Percentiles rank a stretch among this genome's conserved stretches.
phyloP scores from a whole-genome alignment of 164 flowering plant species.

The Macadamia tetraphylla region DNA sequence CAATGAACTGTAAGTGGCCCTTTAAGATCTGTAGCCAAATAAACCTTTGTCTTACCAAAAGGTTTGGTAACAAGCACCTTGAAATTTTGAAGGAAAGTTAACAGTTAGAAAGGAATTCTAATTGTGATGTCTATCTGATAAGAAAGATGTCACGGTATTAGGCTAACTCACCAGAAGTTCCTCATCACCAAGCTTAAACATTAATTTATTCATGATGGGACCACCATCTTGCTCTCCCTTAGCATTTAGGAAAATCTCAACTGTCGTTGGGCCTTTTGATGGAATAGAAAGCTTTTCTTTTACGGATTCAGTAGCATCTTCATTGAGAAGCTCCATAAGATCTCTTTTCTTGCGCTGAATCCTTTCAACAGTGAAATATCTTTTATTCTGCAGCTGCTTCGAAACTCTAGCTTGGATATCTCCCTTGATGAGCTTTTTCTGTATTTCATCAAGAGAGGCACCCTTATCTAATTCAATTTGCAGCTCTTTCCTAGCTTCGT shows the following conservation, averaged over 20 bases:
- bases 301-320: conserved; percentile 30
- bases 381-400: conserved; percentile 41
- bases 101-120: conserved; percentile 1
- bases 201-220: conserved; percentile 40
- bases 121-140: neutral
- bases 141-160: conserved; percentile 2
- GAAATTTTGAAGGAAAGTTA: conserved; percentile 6
- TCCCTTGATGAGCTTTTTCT: conserved; percentile 55
- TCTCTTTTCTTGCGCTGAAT: conserved; percentile 90
- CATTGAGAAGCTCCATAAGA: conserved; percentile 50
- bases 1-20: conserved; percentile 83
- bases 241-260: conserved; percentile 54
- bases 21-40: conserved; percentile 61
- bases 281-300: conserved; percentile 22
- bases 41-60: conserved; percentile 52
- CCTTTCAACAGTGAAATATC: conserved; percentile 38
- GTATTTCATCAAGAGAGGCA: conserved; percentile 52
- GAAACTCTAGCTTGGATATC: conserved; percentile 49
- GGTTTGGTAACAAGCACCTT: conserved; percentile 75
- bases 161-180: conserved; percentile 64
- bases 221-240: conserved; percentile 55
- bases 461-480: conserved; percentile 62
- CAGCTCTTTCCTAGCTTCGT: conserved; percentile 68
- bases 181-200: conserved; percentile 51
- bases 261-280: conserved; percentile 40